These are phyloP conservation scores for Lentinula lateritia DNA, from an alignment of 768 basidiomycete genomes.

Conservation along the genomic window DNA sequence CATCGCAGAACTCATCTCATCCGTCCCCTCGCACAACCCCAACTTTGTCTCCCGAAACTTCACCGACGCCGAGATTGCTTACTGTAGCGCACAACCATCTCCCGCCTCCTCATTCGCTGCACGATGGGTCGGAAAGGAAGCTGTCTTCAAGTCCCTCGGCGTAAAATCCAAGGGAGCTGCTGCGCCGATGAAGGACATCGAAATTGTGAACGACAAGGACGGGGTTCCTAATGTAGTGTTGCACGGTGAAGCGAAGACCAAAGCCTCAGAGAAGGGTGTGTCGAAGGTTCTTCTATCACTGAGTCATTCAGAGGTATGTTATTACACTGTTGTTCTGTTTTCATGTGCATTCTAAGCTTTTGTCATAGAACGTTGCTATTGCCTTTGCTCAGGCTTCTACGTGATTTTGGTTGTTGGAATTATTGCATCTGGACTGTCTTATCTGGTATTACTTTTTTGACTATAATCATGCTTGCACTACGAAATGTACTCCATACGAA, in stretches of 20 bases:
- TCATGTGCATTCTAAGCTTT: constrained; percentile 11
- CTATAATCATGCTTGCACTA: background rate
- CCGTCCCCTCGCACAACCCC: constrained; percentile 84
- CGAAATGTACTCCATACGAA: background rate
- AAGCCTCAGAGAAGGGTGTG: constrained; percentile 71
- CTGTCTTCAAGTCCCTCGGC: constrained; percentile 92
- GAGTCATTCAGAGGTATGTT: constrained; percentile 86
- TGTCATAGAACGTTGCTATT: constrained; percentile 67
- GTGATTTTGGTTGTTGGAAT: constrained; percentile 12
- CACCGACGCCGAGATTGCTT: constrained; percentile 79
- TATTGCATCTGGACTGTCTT: background rate
- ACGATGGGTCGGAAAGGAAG: constrained; percentile 97
- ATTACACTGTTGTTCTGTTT: background rate
- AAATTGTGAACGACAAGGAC: constrained; percentile 71
- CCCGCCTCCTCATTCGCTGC: constrained; percentile 90
- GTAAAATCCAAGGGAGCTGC: constrained; percentile 88
- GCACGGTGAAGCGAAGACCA: constrained; percentile 72
- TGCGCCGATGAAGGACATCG: constrained; percentile 96
- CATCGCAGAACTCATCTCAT: constrained; percentile 75
- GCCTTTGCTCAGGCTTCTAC: constrained; percentile 78
- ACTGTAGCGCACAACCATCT: constrained; percentile 85
- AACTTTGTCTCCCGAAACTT: constrained; percentile 92
- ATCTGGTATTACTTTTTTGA: background rate
- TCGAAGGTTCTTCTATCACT: constrained; percentile 75
- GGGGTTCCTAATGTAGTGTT: constrained; percentile 77